phyloP scores from a whole-genome alignment of 208 protist species.

The Trypanosoma vivax region DNA sequence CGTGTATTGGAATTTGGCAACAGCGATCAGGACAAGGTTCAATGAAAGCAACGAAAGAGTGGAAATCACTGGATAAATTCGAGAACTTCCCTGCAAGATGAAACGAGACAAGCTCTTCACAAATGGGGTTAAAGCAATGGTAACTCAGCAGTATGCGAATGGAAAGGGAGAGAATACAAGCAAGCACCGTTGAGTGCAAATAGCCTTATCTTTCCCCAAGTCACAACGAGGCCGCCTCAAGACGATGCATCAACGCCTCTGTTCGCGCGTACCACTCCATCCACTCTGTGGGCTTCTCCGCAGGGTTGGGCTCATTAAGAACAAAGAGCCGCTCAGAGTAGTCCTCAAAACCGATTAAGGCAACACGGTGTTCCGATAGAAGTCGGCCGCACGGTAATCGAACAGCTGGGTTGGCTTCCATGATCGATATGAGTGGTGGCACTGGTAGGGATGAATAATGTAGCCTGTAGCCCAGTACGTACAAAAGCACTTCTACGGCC shows the following conservation, averaged over 20 bases:
- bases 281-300: conserved; percentile 53
- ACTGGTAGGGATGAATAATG: conserved; percentile 45
- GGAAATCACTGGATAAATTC: too few relatives aligned
- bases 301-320: conserved; percentile 62
- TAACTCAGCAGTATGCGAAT: too few relatives aligned
- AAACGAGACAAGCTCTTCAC: too few relatives aligned
- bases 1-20: too few relatives aligned
- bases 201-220: background rate
- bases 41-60: too few relatives aligned
- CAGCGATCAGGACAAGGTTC: too few relatives aligned
- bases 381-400: conserved; percentile 53
- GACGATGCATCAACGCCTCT: conserved; percentile 21
- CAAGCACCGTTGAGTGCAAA: background rate
- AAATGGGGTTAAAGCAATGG: too few relatives aligned
- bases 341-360: conserved; percentile 59
- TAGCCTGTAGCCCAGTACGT: conserved; percentile 58
- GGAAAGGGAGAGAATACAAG: background rate
- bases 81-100: too few relatives aligned
- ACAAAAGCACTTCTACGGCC: conserved; percentile 52
- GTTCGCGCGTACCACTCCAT: conserved; percentile 69
- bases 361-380: conserved; percentile 37
- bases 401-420: conserved; percentile 16
- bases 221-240: conserved; percentile 13
- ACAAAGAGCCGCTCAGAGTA: conserved; percentile 73
- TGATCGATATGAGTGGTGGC: conserved; percentile 16